Conservation (phyloP, 2,329 filamentous ascomycete species). For the Dothideomycetes sp. region DNA sequence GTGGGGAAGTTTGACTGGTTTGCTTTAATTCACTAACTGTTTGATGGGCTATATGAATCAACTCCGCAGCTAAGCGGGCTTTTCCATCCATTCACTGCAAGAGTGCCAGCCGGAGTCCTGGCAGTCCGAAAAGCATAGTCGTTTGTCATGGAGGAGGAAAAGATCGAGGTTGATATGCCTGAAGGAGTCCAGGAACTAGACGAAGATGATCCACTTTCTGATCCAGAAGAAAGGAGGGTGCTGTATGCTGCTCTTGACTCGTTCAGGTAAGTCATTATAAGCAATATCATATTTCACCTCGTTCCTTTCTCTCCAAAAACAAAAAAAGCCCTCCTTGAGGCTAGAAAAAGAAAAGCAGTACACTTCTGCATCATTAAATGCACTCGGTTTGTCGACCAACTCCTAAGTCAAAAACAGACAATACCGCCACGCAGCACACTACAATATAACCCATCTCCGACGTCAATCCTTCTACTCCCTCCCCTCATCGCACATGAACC, state of each 20-base stretch:
- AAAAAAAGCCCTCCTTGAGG: not conserved
- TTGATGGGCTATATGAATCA: too few relatives aligned
- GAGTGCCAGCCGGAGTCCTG: too few relatives aligned
- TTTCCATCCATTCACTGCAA: too few relatives aligned
- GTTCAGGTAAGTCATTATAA: slow-evolving; percentile 62
- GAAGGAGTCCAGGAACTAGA: slow-evolving; percentile 43
- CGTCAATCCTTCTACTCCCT: slow-evolving; percentile 90
- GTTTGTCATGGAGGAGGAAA: too few relatives aligned
- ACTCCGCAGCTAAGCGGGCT: too few relatives aligned
- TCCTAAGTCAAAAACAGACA: slow-evolving; percentile 16
- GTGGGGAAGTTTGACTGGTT: too few relatives aligned
- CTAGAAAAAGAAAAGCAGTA: not conserved
- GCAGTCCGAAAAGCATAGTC: too few relatives aligned
- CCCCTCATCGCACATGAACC: slow-evolving; percentile 69
- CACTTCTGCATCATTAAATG: too few relatives aligned
- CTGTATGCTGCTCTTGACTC: slow-evolving; percentile 79
- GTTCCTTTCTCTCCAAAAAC: not conserved
- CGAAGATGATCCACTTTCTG: slow-evolving; percentile 54
- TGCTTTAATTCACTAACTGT: too few relatives aligned
- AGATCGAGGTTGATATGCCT: too few relatives aligned
- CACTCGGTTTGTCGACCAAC: not conserved
- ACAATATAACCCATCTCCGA: slow-evolving; percentile 81
- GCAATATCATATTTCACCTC: too few relatives aligned
- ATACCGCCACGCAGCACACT: slow-evolving; percentile 75
- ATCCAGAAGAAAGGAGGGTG: slow-evolving; percentile 71